Base-by-base conservation (phyloP, 2,329 filamentous ascomycete genomes). In the Ceratocystis destructans region DNA sequence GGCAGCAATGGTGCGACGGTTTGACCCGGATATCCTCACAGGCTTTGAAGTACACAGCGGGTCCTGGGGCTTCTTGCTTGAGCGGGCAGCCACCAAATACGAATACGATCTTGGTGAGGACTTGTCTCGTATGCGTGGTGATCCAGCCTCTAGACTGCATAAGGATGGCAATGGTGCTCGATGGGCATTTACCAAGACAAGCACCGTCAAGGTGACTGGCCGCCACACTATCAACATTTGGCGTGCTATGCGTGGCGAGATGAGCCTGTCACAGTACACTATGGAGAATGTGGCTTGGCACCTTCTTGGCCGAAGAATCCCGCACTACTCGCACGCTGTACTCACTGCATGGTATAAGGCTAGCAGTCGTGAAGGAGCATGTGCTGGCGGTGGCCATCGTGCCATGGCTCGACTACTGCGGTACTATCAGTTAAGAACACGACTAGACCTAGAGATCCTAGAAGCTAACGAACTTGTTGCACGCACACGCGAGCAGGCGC, bases 221-320 rank as follows among this genome's bases (percentile, higher is more conserved):
- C 83, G 94, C 69, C 93, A 97, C 73, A 90, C 96, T 81, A 92
- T 99, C 77, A 97, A 97, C 71, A 88, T 97, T 59, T 97, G 94
- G 91, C 84, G 93, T 71, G 91, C 92, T 0, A 96, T 99, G 92
- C 84, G 90, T 67, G 84, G 87, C n/a, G 93, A 96, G 75, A 77
- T 99, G 33, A 95, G 92, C 70, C 78, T 99, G 33, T 80, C 96
- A 10, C 92, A 96, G 73, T 97, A 99, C 73, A 96, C 89, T 0
- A 88, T 97, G 84, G 94, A 97, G 75, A 96, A 96, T 71, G 90
- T 97, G 3, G 89, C 85, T 0, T 97, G 95, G 78, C 91, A 97
- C 75, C 75, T 97, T 0, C 80, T 99, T 1, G 91, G 96, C 71
- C 85, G 85, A 41, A 85, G 93, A 2, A 88, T 97, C 62, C 94